Evolutionary conservation across 2,329 filamentous ascomycete species (phyloP), one percentile per base, ranked within the genome.

Genomic region (Talaromyces rugulosus): DNA sequence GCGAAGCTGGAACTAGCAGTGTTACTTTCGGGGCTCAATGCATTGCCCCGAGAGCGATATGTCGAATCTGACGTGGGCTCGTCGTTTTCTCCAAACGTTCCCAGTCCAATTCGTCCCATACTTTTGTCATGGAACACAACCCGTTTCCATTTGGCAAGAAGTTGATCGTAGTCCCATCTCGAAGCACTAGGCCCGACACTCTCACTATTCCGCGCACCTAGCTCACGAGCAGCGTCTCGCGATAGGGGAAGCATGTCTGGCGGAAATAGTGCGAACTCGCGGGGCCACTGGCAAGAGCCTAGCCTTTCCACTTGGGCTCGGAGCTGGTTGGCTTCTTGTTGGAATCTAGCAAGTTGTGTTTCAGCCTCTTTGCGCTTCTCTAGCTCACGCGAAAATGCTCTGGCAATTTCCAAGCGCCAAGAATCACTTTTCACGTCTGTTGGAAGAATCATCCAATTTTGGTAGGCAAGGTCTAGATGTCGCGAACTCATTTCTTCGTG

Each of bases 381-480:
- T 47, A 73, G 65, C 62, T 82, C 80, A 3, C 74, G 72, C 9
- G 74, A 78, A 64, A 78, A 81, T n/a, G 80, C 78, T 56, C 79
- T 75, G 8, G 75, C 75, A 59, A 81, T 75, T 59, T 82, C 80
- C 5, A 80, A 71, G 54, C 78, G 78, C 80, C 80, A 82, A 16
- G 72, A 63, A 23, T 80, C 75, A 59, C 70, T 72, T 58, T 84
- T 82, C 27, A 84, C 81, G 40, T 84, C 82, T 2, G 74, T 66
- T 0, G 87, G 76, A 30, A 95, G 79, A 1, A 80, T 80, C 58
- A 85, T 85, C 93, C 93, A 98, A 50, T 91, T 88, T 6, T 84
- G 82, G 72, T 87, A 96, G 0, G 91, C 87, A 14, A 88, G 85
- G n/a, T 89, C 84, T 5, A 96, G 75, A 72, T 98, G 94, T 62